These are phyloP conservation scores for Abelmoschus esculentus DNA, from an alignment of 345 rosid species.

Conservation along the genomic window DNA sequence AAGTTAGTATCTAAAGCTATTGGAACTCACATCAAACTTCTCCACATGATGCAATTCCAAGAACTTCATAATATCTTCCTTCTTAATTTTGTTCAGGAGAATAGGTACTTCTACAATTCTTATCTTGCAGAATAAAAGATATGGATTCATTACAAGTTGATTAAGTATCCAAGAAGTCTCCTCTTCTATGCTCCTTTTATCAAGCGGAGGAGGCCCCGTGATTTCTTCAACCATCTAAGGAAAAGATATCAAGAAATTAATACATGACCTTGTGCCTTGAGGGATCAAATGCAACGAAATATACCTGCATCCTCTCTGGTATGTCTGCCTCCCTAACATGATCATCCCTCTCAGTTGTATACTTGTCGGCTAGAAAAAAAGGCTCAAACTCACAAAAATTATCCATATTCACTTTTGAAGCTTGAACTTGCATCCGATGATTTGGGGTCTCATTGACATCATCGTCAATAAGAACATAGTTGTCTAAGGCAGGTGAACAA, in stretches of 20 bases:
- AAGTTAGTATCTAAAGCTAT: not conserved
- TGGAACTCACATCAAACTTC: slow-evolving; percentile 73
- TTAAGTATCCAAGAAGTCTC: slow-evolving; percentile 69
- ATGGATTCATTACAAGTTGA: slow-evolving; percentile 40
- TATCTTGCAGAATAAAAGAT: slow-evolving; percentile 30
- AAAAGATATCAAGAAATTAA: slow-evolving; percentile 16
- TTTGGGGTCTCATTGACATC: slow-evolving; percentile 57
- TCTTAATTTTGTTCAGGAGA: slow-evolving; percentile 3
- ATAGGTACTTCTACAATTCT: slow-evolving; percentile 9
- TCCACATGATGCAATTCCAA: slow-evolving; percentile 73
- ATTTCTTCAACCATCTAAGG: slow-evolving; percentile 63
- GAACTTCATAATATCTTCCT: slow-evolving; percentile 41
- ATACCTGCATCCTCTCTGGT: slow-evolving; percentile 95
- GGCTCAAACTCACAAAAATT: slow-evolving; percentile 90
- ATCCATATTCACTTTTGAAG: not conserved
- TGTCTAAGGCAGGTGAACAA: slow-evolving; percentile 52
- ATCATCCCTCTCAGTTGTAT: slow-evolving; percentile 85
- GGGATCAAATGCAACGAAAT: not conserved
- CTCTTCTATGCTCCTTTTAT: slow-evolving; percentile 43
- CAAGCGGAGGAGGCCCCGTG: slow-evolving; percentile 50
- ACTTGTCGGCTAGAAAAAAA: slow-evolving; percentile 67
- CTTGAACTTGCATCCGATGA: slow-evolving; percentile 48
- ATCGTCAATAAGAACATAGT: slow-evolving; percentile 65
- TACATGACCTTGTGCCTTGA: not conserved
- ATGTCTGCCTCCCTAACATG: slow-evolving; percentile 58